phyloP scores from a whole-genome alignment of 139 green algal genomes.

The Eudorina sp. region DNA sequence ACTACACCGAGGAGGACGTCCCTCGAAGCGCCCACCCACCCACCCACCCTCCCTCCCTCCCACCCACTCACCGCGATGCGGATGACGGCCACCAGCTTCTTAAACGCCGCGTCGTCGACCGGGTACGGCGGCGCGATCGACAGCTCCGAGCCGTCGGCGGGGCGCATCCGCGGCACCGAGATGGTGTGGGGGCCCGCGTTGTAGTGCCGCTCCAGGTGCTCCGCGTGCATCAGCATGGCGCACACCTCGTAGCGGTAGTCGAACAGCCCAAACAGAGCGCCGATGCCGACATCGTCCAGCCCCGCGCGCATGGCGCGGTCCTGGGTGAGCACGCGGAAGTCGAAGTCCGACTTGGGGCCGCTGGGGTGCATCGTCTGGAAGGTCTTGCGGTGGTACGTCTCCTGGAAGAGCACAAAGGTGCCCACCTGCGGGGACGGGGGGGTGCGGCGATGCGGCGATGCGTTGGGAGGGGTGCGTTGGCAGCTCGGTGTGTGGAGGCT shows the following conservation, averaged over 20 bases:
- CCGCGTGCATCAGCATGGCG: constrained; percentile 75
- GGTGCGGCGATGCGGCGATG: no score
- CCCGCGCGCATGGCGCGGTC: constrained; percentile 78
- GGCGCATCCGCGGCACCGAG: constrained; percentile 78
- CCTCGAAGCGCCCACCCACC: no score
- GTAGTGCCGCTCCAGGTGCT: constrained; percentile 81
- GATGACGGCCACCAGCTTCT: constrained; percentile 68
- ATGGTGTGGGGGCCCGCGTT: constrained; percentile 79
- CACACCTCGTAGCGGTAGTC: constrained; percentile 77
- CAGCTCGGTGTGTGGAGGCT: no score
- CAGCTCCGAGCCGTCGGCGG: constrained; percentile 74
- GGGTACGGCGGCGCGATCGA: constrained; percentile 58
- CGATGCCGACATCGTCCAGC: constrained; percentile 82
- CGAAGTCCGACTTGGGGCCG: constrained; percentile 79
- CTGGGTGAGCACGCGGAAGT: constrained; percentile 75
- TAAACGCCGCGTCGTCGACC: constrained; percentile 79
- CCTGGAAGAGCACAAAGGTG: constrained; percentile 84
- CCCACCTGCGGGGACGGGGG: constrained; percentile 57
- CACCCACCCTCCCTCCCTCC: not conserved
- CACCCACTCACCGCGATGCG: constrained; percentile 10
- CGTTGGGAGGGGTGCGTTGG: no score
- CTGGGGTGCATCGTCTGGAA: constrained; percentile 77
- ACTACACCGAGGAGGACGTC: no score
- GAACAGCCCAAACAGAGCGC: constrained; percentile 77
- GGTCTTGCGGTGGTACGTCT: constrained; percentile 74